These are phyloP conservation scores for Tylopilus subfusipes DNA, from an alignment of 768 basidiomycete species.

Conservation along the genomic window DNA sequence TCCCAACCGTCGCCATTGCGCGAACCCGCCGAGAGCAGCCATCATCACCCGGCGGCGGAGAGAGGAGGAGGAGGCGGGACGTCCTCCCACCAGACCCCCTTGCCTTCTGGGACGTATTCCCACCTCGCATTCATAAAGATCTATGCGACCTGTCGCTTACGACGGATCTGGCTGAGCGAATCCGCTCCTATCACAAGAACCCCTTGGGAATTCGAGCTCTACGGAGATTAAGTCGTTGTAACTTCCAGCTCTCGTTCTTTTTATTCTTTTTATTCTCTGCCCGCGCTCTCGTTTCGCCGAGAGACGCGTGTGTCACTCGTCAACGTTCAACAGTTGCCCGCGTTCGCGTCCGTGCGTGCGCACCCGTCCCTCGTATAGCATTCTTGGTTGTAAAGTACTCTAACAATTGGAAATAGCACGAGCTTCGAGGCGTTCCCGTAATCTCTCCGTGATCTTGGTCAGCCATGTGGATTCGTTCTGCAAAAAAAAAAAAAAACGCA, in stretches of 20 bases:
- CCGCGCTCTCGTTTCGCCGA: background rate
- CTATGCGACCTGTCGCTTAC: conserved; percentile 72
- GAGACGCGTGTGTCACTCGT: no score
- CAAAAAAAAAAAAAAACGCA: background rate
- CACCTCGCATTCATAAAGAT: conserved; percentile 72
- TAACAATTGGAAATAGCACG: conserved; percentile 17
- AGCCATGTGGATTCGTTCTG: background rate
- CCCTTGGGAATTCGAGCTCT: conserved; percentile 79
- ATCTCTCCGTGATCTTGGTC: conserved; percentile 2
- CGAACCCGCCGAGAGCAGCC: background rate
- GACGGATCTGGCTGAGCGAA: conserved; percentile 75
- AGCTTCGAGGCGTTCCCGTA: conserved; percentile 10
- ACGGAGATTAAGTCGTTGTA: conserved; percentile 35
- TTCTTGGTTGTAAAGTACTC: conserved; percentile 14
- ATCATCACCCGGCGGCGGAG: conserved; percentile 15
- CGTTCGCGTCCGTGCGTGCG: no score
- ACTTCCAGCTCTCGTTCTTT: background rate
- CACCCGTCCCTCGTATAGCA: no score
- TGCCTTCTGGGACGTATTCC: conserved; percentile 56
- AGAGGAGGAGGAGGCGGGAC: conserved; percentile 7
- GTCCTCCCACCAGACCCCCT: conserved; percentile 19
- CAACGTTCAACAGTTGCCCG: no score
- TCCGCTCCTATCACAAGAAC: conserved; percentile 46
- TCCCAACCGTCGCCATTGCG: no score
- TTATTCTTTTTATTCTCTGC: background rate